Evolutionary conservation across 1,139 yeast genomes (phyloP).

Genomic region (Torulaspora pretoriensis): DNA sequence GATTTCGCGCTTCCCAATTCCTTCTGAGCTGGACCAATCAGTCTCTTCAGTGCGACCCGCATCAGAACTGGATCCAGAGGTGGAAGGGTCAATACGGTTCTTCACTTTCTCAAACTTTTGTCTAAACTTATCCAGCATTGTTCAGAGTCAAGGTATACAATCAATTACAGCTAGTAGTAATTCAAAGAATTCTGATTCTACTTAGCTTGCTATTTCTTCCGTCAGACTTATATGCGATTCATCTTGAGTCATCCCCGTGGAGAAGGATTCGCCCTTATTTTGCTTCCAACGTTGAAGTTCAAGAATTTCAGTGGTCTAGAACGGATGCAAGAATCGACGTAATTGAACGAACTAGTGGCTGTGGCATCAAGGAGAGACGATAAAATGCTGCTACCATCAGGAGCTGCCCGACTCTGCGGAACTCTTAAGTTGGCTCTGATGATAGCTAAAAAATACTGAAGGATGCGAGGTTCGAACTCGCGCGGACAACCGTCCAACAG

Average conservation of each 20-base stretch:
- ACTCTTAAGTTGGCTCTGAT: too few species aligned
- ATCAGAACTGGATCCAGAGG: conserved; percentile 16
- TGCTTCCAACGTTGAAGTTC: background rate
- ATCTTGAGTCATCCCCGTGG: conserved; percentile 1
- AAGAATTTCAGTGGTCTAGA: background rate
- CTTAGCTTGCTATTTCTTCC: too few species aligned
- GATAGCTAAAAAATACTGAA: conserved; percentile 57
- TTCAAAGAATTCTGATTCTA: too few species aligned
- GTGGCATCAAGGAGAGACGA: too few species aligned
- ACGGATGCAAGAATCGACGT: background rate
- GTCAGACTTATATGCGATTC: background rate
- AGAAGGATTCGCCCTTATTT: background rate
- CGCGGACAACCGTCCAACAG: conserved; percentile 51
- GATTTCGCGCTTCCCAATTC: conserved; percentile 47
- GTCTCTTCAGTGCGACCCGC: background rate
- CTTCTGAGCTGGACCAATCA: conserved; percentile 1
- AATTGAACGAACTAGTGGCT: too few species aligned
- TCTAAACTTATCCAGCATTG: conserved; percentile 44
- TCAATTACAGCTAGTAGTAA: background rate
- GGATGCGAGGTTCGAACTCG: conserved; percentile 87
- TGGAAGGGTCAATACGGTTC: conserved; percentile 25
- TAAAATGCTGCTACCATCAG: too few species aligned
- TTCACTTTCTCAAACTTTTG: conserved; percentile 40
- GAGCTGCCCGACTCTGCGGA: too few species aligned
- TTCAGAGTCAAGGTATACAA: background rate